Conservation (phyloP, 306 rosid genomes). For the Lathyrus sativus region DNA sequence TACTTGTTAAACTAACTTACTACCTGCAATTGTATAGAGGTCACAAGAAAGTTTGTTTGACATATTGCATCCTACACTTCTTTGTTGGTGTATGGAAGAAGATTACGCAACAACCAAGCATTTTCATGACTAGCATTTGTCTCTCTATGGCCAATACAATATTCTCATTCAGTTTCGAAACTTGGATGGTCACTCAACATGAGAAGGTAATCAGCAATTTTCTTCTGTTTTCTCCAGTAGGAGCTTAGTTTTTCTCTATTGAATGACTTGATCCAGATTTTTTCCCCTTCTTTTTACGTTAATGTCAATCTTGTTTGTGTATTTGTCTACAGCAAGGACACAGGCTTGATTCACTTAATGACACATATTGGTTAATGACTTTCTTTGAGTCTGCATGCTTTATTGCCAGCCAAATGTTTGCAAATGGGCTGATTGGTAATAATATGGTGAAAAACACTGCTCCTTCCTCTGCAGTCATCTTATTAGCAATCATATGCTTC, state of each 20-base stretch:
- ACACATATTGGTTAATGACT: slow-evolving; percentile 91
- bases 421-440: slow-evolving; percentile 76
- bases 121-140: slow-evolving; percentile 59
- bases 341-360: slow-evolving; percentile 80
- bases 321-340: slow-evolving; percentile 77
- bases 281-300: slow-evolving; percentile 8
- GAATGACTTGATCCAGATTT: slow-evolving; percentile 33
- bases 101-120: slow-evolving; percentile 57
- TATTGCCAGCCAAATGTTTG: slow-evolving; percentile 85
- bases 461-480: slow-evolving; percentile 57
- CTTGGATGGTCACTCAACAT: slow-evolving; percentile 87
- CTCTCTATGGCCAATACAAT: slow-evolving; percentile 69
- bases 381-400: slow-evolving; percentile 76
- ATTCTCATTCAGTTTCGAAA: slow-evolving; percentile 81
- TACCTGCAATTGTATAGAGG: slow-evolving; percentile 59
- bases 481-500: slow-evolving; percentile 66
- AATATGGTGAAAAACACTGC: slow-evolving; percentile 45
- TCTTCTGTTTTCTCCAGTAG: slow-evolving; percentile 32
- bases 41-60: slow-evolving; percentile 70
- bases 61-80: slow-evolving; percentile 76
- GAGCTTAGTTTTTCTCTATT: slow-evolving; percentile 33
- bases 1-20: slow-evolving; percentile 37
- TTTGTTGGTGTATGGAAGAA: slow-evolving; percentile 75
- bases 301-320: slow-evolving; percentile 27
- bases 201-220: slow-evolving; percentile 63